Conservation (phyloP, 2,329 filamentous ascomycete species). For the Ambrosiella beaveri region DNA sequence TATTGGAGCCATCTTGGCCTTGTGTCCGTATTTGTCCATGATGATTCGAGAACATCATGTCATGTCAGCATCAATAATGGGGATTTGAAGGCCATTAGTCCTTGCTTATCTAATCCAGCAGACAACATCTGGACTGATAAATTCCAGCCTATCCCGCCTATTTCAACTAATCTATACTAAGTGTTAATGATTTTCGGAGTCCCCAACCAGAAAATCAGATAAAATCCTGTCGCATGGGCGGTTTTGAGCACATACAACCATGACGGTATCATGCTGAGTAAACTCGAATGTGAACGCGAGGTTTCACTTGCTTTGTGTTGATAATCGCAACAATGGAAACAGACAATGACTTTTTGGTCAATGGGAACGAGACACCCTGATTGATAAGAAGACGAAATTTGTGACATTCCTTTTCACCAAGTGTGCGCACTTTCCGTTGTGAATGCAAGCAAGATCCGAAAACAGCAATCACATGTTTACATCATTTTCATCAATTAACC, state of each 20-base stretch:
- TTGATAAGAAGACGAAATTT: not conserved
- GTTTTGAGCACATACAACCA: not conserved
- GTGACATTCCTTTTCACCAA: not conserved
- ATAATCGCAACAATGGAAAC: not conserved
- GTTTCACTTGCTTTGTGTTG: not conserved
- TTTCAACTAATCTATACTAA: not conserved
- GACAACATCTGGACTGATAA: too few species aligned
- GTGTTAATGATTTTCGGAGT: not conserved
- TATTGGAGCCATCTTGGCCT: too few species aligned
- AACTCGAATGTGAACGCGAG: not conserved
- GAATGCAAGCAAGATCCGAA: not conserved
- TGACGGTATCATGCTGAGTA: not conserved
- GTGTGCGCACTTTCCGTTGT: not conserved
- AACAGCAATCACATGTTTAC: not conserved
- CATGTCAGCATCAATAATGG: too few species aligned
- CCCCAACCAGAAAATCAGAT: not conserved
- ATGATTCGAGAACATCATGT: too few species aligned
- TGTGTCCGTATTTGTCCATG: too few species aligned
- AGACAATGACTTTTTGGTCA: not conserved
- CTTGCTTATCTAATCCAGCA: too few species aligned
- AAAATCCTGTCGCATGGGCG: not conserved
- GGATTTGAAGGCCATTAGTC: too few species aligned
- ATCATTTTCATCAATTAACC: not conserved
- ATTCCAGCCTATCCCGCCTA: not conserved
- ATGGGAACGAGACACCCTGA: not conserved